A percentile compares a stretch with the other conserved stretches of the same genome.
Conservation (phyloP, 108 stramenopile genomes). For the Hondaea fermentalgiana region DNA sequence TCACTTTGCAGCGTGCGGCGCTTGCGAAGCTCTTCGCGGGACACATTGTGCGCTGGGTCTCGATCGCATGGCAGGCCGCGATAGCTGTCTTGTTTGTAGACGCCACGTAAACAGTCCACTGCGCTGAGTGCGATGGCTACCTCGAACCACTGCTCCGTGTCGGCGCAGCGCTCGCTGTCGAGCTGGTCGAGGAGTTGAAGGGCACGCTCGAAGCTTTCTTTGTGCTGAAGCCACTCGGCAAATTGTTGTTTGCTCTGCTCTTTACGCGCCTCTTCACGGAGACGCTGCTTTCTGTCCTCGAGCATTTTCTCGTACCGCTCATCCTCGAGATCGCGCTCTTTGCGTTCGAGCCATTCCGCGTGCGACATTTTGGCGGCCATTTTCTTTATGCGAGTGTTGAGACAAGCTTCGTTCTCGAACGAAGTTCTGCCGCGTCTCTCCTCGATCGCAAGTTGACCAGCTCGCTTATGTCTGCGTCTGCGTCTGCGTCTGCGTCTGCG, state of each 20-base stretch:
- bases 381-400: too few relatives aligned
- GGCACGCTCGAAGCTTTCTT: not conserved
- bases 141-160: not conserved
- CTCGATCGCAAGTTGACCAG: too few relatives aligned
- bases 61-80: not conserved
- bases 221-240: not conserved
- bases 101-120: not conserved
- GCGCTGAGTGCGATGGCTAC: not conserved
- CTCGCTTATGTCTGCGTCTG: too few relatives aligned
- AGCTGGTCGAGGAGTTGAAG: not conserved
- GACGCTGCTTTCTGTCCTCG: not conserved
- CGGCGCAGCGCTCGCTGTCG: not conserved
- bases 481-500: too few relatives aligned
- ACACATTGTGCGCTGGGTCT: not conserved
- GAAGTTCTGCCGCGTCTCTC: too few relatives aligned
- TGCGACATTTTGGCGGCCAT: not conserved
- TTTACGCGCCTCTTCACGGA: not conserved
- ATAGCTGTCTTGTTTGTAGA: not conserved
- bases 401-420: too few relatives aligned
- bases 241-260: not conserved
- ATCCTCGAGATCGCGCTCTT: constrained; percentile 17
- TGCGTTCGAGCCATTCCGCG: not conserved
- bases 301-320: not conserved
- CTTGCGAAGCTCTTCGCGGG: not conserved
- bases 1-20: not conserved